A percentile compares a stretch with the other conserved stretches of the same genome.
These are phyloP conservation scores for Pseudogymnoascus sp. DNA, from an alignment of 2,329 filamentous ascomycete species.

Conservation along the genomic window DNA sequence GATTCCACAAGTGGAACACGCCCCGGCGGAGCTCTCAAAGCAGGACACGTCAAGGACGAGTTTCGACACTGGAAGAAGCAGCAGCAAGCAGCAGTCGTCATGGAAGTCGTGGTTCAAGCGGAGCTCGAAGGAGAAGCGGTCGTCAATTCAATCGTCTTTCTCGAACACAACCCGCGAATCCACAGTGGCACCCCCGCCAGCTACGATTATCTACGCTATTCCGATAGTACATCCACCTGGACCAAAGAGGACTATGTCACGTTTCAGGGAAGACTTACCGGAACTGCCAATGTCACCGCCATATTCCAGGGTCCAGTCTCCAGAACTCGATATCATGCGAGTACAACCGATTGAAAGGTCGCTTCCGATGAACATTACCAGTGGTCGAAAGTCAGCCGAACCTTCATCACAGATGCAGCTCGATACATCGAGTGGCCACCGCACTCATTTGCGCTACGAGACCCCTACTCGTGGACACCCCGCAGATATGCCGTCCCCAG, in stretches of 20 bases:
- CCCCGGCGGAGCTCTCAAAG: conserved; percentile 39
- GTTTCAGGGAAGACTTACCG: conserved; percentile 86
- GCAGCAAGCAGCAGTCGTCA: conserved; percentile 40
- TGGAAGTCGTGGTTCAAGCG: conserved; percentile 70
- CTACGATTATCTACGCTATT: neutral
- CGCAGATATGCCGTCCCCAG: conserved; percentile 44
- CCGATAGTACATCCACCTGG: conserved; percentile 40
- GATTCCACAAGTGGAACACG: neutral
- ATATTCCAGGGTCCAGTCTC: conserved; percentile 73
- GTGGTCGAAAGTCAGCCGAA: conserved; percentile 25
- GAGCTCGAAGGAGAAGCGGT: conserved; percentile 47
- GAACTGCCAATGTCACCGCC: conserved; percentile 82
- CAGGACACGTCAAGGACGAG: conserved; percentile 47
- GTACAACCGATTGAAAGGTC: conserved; percentile 32
- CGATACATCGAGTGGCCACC: conserved; percentile 43
- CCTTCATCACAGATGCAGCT: conserved; percentile 36
- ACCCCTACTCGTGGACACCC: conserved; percentile 42
- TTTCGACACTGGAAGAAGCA: conserved; percentile 42
- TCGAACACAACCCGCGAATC: conserved; percentile 89
- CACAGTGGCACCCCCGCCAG: conserved; percentile 41
- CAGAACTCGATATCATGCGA: conserved; percentile 51
- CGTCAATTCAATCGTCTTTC: conserved; percentile 65
- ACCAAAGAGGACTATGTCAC: conserved; percentile 71
- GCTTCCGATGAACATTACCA: conserved; percentile 22
- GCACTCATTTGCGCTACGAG: conserved; percentile 35